Evolutionary conservation across 2,329 filamentous ascomycete genomes (phyloP), one percentile per base, ranked within the genome.

Genomic region (Apiospora rasikravindrae): DNA sequence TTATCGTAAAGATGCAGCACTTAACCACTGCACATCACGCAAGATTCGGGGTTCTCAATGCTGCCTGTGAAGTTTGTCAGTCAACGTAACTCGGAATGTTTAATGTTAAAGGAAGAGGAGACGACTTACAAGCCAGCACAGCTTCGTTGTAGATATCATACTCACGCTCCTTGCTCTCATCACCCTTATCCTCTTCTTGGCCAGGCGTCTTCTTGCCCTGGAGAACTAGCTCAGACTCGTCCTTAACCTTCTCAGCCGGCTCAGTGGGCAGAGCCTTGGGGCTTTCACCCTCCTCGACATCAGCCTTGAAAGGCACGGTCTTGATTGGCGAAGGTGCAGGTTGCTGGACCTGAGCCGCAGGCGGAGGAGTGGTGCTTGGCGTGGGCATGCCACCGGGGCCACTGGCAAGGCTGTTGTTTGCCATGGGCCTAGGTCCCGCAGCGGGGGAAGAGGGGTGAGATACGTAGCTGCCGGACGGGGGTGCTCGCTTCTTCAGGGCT

Each of bases 11-110:
- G 8, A n/a, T 42, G 24, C 11, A 33, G 47, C 29, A 2, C 29
- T 78, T 89, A 98, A 86, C 95, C 96, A 84, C 94, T 97, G 91
- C 96, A 99, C 96, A 99, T 98, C 76, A 98, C 82, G 82, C 96
- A 99, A 67, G 92, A 88, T 82, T 99, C 96, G 77, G 93, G 94
- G 87, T 98, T 98, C 81, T 98, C 95, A 83, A 99, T 98, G 85
- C 95, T 98, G 88, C 91, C 91, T 93, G 73, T 78, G 67, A 51
- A 42, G 40, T 22, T 78, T 77, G 80, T 87, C 79, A 84, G 79
- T 73, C 16, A 19, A 45, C 26, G 26, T 16, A 67, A 44, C 40
- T 67, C 44, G 44, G 44, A 57, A 57, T 14, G 26, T 1, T 64
- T 64, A 4, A 40, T 2, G 19, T 66, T n/a, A n/a, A 57, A 11